Evolutionary conservation across 2,329 filamentous ascomycete species (phyloP).

Genomic region (Pseudogymnoascus sp.): DNA sequence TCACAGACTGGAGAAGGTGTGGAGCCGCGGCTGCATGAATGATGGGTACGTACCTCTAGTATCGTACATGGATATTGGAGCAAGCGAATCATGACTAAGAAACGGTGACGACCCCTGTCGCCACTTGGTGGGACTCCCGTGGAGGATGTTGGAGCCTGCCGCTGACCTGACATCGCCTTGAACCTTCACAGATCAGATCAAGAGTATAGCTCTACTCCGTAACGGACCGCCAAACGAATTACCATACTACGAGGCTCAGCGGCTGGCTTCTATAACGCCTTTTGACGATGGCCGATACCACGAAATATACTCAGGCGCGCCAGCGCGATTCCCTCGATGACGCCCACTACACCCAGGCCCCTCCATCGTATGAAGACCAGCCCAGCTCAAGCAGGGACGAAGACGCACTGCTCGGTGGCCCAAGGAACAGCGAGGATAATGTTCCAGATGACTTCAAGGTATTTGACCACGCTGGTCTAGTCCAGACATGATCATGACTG

Average conservation of each 20-base stretch:
- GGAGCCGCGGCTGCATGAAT: conserved; percentile 1
- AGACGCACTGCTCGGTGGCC: conserved; percentile 54
- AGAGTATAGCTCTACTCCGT: background rate
- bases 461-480: conserved; percentile 13
- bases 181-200: conserved; percentile 1
- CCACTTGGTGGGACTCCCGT: background rate
- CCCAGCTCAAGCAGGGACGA: conserved; percentile 49
- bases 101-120: background rate
- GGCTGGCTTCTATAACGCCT: background rate
- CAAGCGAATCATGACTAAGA: conserved; percentile 12
- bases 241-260: background rate
- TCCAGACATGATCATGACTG: conserved; percentile 12
- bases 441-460: conserved; percentile 97
- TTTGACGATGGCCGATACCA: conserved; percentile 59
- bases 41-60: conserved; percentile 5
- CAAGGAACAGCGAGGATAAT: conserved; percentile 80
- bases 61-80: background rate
- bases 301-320: conserved; percentile 78
- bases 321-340: conserved; percentile 83
- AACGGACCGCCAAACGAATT: background rate
- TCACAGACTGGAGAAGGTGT: conserved; percentile 5
- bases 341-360: conserved; percentile 63
- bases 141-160: background rate
- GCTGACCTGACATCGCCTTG: background rate
- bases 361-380: conserved; percentile 70